Base-by-base conservation (phyloP, 2,329 filamentous ascomycete genomes). In the Xylariaceae sp. region DNA sequence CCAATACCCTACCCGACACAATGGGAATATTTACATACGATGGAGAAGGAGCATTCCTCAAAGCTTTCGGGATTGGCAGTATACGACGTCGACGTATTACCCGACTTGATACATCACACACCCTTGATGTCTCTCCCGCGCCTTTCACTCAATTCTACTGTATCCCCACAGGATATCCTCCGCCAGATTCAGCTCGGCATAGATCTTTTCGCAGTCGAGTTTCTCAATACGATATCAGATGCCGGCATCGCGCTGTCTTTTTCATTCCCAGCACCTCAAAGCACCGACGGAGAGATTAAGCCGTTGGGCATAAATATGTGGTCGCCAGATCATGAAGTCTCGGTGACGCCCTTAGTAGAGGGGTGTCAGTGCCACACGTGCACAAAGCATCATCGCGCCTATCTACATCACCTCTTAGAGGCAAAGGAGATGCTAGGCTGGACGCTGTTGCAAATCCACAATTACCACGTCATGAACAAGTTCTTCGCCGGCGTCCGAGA, bases 351-450 rank as follows among this genome's bases (percentile, higher is more conserved):
- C 0, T 73, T 97, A 2, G 66, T 71, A 1, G 62, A 77, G 6
- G 78, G 71, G 14, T 99, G 94, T 69, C 62, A 72, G 46, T 99
- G 94, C 76, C 93, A 96, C 69, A 77, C 90, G 18, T 99, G 94
- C 75, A 82, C 77, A 2, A 81, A 81, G 16, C 93, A 97, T 69
- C 90, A 96, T 70, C 78, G 87, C 45, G 93, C 94, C 0, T 99
- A 89, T 70, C 66, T 99, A 34, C 87, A 91, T 59, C 94, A 99
- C 69, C 79, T 97, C 1, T 81, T 99, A 6, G 79, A 83, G 43
- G 91, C 94, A 1, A 95, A 92, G 66, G 94, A 99, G 71, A 97
- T 99, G 94, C 83, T 97, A 5, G 93, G 88, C 19, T 99, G 94
- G 94, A 89, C 87, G 0, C 78, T 99, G 7, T 77, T 99, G 7